Evolutionary conservation across 2,329 filamentous ascomycete genomes (phyloP), one percentile per base, ranked within the genome.

Genomic region (Plectosphaerella plurivora): DNA sequence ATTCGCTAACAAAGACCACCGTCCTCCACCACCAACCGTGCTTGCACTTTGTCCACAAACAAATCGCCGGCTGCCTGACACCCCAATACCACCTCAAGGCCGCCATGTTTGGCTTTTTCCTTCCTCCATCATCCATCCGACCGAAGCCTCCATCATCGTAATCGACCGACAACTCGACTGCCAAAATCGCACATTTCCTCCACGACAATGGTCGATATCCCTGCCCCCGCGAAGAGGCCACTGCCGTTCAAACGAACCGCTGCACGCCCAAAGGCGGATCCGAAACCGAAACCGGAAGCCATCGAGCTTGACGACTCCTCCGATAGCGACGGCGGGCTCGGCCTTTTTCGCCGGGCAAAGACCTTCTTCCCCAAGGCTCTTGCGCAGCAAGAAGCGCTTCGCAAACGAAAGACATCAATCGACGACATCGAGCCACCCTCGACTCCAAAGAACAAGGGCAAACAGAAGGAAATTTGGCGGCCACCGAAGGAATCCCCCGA

Each of bases 161-260:
- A n/a, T 45, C 53, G 6, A n/a, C 16, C n/a, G n/a, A 16, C n/a
- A 12, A 12, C 41, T 6, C 18, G 8, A 42, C 18, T 20, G 45
- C 45, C 14, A 42, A 12, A 47, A 39, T 44, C 16, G 45, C 37
- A 20, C 10, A 7, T 24, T 48, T 47, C 47, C 49, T 59, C 47
- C 46, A 22, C 22, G 22, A 22, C 22, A 22, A 73, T 73, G 70
- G 62, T 63, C 11, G 67, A 70, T 46, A 28, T 28, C 18, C 15
- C 22, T 46, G 53, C 55, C 16, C 54, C 56, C 25, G 54, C 54
- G 56, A 68, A 66, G 51, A 72, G 72, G 60, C 71, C 68, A 54
- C 70, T 79, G 1, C 76, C 76, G 1, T 79, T 79, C 63, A 79
- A 79, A 55, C 74, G 74, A 12, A 78, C 75, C 2, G 73, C 69